Evolutionary conservation across 1,284 basidiomycete genomes (phyloP), one percentile per base, ranked within the genome.

Genomic region (Ceratobasidium sp.): DNA sequence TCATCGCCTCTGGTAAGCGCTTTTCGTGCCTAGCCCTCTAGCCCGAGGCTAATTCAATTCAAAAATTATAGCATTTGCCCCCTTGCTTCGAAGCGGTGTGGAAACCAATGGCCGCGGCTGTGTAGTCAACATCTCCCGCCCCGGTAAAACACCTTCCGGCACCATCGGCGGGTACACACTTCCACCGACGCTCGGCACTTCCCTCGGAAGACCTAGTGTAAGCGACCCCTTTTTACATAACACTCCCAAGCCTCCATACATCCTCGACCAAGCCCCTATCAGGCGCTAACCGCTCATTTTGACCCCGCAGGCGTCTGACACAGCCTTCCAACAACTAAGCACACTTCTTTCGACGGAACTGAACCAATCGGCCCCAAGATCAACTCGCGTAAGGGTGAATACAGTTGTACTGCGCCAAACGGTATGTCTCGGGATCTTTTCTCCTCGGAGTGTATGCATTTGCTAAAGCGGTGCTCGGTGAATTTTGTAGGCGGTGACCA

Each of bases 71-170:
- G 65, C 65, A 23, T 69, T 69, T 21, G 41, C 39, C 2, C 16
- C 36, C 1, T 28, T 69, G 28, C 23, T 69, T 12, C 65, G 53
- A 32, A 57, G 41, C 26, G 65, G 52, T 28, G 52, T 53, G 21
- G 65, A 57, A 46, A 32, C 21, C 23, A 23, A 57, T 16, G 65
- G 52, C 9, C 39, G n/a, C 23, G 65, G 65, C 65, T 69, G 65
- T 69, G 65, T 69, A 16, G 52, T 69, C 65, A 69, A 69, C 41
- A 39, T 69, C 23, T 69, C 65, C 65, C 65, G 65, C 39, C 36
- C 52, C 12, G 52, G 65, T 6, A 69, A 69, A 34, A n/a, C 21
- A 39, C 23, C 50, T 28, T 43, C 46, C 14, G 28, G 28, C 23
- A 23, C 48, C 32, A 34, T 65, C 14, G 65, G 65, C 23, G 65